These are phyloP conservation scores for Phymatotrichopsis omnivora DNA, from an alignment of 2,329 filamentous ascomycete species.

Conservation along the genomic window DNA sequence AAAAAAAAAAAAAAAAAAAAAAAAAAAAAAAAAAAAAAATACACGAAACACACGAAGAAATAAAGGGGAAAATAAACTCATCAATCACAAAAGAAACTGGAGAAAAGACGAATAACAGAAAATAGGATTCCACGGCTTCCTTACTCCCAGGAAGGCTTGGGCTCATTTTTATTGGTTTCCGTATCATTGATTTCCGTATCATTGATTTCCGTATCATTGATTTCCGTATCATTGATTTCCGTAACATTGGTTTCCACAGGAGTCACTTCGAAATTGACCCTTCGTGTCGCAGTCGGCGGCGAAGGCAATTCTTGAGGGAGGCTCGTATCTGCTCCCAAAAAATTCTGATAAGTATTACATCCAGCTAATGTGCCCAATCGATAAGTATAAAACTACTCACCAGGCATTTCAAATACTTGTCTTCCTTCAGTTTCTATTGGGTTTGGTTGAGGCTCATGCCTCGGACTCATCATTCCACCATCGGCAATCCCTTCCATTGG, in stretches of 20 bases:
- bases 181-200: constrained; percentile 3
- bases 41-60: too few relatives aligned
- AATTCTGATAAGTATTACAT: not conserved
- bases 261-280: too few relatives aligned
- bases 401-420: constrained; percentile 21
- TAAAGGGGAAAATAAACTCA: not conserved
- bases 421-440: constrained; percentile 17
- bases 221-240: not conserved
- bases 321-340: constrained; percentile 10
- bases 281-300: constrained; percentile 3
- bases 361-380: not conserved
- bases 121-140: constrained; percentile 12
- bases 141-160: constrained; percentile 16
- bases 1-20: too few relatives aligned
- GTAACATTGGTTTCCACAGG: too few relatives aligned
- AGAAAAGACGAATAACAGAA: constrained; percentile 3
- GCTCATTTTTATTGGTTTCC: constrained; percentile 3
- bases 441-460: constrained; percentile 1
- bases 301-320: constrained; percentile 17
- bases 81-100: not conserved
- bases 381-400: constrained; percentile 7
- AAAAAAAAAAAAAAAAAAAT: constrained; percentile 6
- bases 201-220: not conserved
- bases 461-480: constrained; percentile 7
- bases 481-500: constrained; percentile 3